phyloP scores from a whole-genome alignment of 306 rosid species.

The Vachellia pachyceras region DNA sequence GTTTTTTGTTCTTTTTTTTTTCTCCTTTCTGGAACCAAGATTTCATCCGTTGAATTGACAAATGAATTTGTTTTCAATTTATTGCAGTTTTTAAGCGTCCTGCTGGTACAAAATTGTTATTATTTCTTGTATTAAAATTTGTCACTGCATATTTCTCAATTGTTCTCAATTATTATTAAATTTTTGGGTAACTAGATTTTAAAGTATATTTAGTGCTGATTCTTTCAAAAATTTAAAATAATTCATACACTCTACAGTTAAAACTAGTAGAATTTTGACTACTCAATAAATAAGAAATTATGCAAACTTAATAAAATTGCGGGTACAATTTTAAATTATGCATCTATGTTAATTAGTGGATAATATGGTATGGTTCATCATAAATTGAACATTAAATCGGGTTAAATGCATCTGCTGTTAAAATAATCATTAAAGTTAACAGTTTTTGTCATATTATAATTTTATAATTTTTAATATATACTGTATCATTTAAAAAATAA shows the following conservation, averaged over 20 bases:
- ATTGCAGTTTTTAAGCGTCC: background rate
- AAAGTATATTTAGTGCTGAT: background rate
- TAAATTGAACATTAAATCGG: too few species aligned
- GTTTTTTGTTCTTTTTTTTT: background rate
- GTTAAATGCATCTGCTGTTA: too few species aligned
- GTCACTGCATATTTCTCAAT: too few species aligned
- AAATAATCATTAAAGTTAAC: too few species aligned
- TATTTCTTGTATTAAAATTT: too few species aligned
- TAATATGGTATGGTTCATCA: too few species aligned
- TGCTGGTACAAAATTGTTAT: background rate
- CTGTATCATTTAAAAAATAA: too few species aligned
- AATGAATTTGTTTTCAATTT: background rate
- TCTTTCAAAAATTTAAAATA: background rate
- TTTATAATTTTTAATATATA: too few species aligned
- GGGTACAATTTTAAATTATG: background rate
- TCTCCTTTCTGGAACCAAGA: background rate
- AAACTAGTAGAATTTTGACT: background rate
- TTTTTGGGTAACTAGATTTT: too few species aligned
- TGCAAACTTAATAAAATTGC: background rate
- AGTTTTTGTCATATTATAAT: too few species aligned
- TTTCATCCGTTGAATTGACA: background rate
- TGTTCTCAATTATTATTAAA: too few species aligned
- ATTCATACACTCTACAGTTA: background rate
- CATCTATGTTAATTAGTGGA: background rate
- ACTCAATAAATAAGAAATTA: background rate